Conservation (phyloP, 2,329 filamentous ascomycete species). For the Coleophoma crateriformis region DNA sequence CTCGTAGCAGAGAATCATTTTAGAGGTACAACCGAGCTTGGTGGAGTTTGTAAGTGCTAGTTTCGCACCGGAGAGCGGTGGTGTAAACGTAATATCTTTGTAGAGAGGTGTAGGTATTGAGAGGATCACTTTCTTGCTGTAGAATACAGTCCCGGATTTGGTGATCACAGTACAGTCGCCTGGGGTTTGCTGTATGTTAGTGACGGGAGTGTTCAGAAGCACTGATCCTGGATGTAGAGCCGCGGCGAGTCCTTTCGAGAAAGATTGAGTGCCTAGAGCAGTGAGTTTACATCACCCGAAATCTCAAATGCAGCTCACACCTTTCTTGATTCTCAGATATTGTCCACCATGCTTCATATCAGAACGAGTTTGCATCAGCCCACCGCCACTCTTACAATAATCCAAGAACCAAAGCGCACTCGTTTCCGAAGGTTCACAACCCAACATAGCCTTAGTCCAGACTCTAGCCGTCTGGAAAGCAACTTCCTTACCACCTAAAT, state of each 20-base stretch:
- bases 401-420: constrained; percentile 48
- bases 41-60: constrained; percentile 28
- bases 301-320: constrained; percentile 1
- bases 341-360: constrained; percentile 43
- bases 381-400: constrained; percentile 47
- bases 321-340: constrained; percentile 13
- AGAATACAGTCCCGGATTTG: background rate
- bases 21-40: constrained; percentile 39
- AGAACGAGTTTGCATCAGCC: constrained; percentile 45
- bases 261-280: constrained; percentile 9
- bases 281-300: background rate
- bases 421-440: constrained; percentile 41
- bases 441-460: constrained; percentile 45
- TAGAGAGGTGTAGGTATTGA: constrained; percentile 44
- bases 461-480: constrained; percentile 33
- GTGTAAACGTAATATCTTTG: constrained; percentile 38
- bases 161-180: constrained; percentile 4
- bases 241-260: constrained; percentile 8
- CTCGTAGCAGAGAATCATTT: constrained; percentile 24
- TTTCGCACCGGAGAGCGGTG: constrained; percentile 33
- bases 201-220: constrained; percentile 8
- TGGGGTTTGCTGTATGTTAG: constrained; percentile 4
- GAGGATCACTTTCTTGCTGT: constrained; percentile 33
- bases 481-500: constrained; percentile 23
- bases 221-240: constrained; percentile 7